phyloP scores from a whole-genome alignment of 2,329 filamentous ascomycete species.

The Phyllosticta citriasiana region DNA sequence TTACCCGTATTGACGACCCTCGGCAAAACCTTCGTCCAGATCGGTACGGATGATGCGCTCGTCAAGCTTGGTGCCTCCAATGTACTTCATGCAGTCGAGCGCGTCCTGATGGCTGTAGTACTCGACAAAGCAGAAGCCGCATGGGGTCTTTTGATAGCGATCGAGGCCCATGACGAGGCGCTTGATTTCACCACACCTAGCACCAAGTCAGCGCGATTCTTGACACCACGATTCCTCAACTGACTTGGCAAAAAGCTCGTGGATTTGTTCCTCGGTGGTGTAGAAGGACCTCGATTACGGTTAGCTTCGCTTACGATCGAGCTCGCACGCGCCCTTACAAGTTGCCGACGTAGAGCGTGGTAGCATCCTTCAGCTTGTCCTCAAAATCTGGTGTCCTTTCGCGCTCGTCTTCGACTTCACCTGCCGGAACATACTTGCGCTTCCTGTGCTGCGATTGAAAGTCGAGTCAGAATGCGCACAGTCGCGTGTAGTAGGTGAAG shows the following conservation, averaged over 20 bases:
- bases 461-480: slow-evolving; percentile 3
- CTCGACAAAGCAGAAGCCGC: slow-evolving; percentile 98
- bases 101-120: slow-evolving; percentile 98
- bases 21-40: slow-evolving; percentile 88
- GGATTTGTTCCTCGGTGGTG: slow-evolving; percentile 97
- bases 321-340: slow-evolving; percentile 49
- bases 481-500: background rate
- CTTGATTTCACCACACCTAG: slow-evolving; percentile 85
- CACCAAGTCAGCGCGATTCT: slow-evolving; percentile 8
- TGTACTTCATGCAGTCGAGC: slow-evolving; percentile 96
- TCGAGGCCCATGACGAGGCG: slow-evolving; percentile 96
- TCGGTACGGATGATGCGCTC: slow-evolving; percentile 95
- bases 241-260: slow-evolving; percentile 87
- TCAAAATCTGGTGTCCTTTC: slow-evolving; percentile 49
- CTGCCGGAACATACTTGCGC: slow-evolving; percentile 50
- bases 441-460: slow-evolving; percentile 55
- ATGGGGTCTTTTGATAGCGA: slow-evolving; percentile 93
- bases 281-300: slow-evolving; percentile 72
- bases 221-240: slow-evolving; percentile 9
- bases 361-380: slow-evolving; percentile 75
- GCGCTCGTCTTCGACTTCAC: slow-evolving; percentile 46
- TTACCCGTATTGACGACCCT: slow-evolving; percentile 86
- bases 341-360: slow-evolving; percentile 96
- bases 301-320: background rate
- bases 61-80: slow-evolving; percentile 95